phyloP scores from a whole-genome alignment of 2,329 filamentous ascomycete species.

The Penicillium olsonii region DNA sequence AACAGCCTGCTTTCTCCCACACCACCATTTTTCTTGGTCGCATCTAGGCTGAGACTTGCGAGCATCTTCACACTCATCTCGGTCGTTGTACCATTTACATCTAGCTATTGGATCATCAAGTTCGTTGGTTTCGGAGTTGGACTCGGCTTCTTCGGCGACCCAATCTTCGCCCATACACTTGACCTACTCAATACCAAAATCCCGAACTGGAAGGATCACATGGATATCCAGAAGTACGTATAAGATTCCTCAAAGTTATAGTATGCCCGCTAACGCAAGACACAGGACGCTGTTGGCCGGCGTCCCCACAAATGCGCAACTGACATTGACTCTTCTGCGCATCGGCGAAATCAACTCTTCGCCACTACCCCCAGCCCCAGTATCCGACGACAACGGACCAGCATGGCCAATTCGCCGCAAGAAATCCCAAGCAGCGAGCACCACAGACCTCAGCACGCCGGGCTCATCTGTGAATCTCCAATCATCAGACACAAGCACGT shows the following conservation, averaged over 20 bases:
- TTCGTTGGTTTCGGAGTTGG: constrained; percentile 66
- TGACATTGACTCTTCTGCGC: constrained; percentile 77
- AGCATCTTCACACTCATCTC: constrained; percentile 55
- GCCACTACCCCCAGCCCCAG: constrained; percentile 67
- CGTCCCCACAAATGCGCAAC: constrained; percentile 82
- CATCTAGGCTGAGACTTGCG: constrained; percentile 58
- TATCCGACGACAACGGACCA: constrained; percentile 36
- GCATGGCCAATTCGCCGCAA: constrained; percentile 38
- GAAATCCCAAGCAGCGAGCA: constrained; percentile 50
- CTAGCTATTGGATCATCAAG: constrained; percentile 66
- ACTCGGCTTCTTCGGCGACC: constrained; percentile 77
- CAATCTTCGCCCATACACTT: constrained; percentile 64
- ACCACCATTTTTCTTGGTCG: constrained; percentile 59
- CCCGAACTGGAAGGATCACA: constrained; percentile 73
- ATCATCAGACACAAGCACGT: neutral
- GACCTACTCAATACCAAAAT: constrained; percentile 51
- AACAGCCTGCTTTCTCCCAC: constrained; percentile 61
- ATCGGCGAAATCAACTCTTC: constrained; percentile 80
- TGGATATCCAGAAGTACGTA: constrained; percentile 66
- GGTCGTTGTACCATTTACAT: constrained; percentile 55
- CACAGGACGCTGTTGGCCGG: constrained; percentile 69
- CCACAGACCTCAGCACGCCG: constrained; percentile 52
- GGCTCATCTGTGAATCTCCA: constrained; percentile 30
- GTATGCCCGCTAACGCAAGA: neutral
- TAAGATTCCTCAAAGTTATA: neutral